Evolutionary conservation across 495 filamentous ascomycete species (phyloP), one percentile per base, ranked within the genome.

Genomic region (Penicillium simplicissimum): DNA sequence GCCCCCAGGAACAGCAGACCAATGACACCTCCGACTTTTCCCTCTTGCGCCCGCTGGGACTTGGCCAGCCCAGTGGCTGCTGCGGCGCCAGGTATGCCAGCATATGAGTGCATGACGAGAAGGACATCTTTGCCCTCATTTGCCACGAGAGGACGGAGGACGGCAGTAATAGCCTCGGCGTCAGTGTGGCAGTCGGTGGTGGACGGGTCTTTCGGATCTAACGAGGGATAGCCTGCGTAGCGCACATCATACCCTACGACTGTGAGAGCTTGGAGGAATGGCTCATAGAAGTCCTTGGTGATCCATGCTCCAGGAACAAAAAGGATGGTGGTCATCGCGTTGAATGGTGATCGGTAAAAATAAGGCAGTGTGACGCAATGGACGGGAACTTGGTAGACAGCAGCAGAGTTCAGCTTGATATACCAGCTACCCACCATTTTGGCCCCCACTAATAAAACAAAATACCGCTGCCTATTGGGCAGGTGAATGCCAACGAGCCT

Each of bases 71-170:
- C 67, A 6, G 14, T 47, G 0, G 68, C 71, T 5, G 71, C 72
- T 4, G 66, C 66, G 1, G 67, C 60, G 1, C 72, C 72, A 13
- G 69, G 71, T 59, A 74, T 71, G 4, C 71, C 68, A 0, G 64
- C 71, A 48, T 76, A 76, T 1, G 72, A 75, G 54, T 76, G 74
- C 62, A 74, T 62, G 8, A 75, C 28, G 1, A 75, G 55, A 11
- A 71, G 51, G 8, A 74, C 61, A 23, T 75, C 71, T 52, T 60
- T 59, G 33, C 72, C 71, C 31, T 60, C 62, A 8, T 68, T 61
- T 36, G 71, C 72, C 0, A 75, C 61, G 8, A 72, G 25, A 13
- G 63, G 47, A 21, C 35, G 54, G 17, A 70, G 36, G 2, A 33
- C 47, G 0, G 40, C 43, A 5, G 42, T n/a, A 14, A 76, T 66